These are phyloP conservation scores for Rhodotorula sp. DNA, from an alignment of 1,284 basidiomycete genomes.

Conservation along the genomic window DNA sequence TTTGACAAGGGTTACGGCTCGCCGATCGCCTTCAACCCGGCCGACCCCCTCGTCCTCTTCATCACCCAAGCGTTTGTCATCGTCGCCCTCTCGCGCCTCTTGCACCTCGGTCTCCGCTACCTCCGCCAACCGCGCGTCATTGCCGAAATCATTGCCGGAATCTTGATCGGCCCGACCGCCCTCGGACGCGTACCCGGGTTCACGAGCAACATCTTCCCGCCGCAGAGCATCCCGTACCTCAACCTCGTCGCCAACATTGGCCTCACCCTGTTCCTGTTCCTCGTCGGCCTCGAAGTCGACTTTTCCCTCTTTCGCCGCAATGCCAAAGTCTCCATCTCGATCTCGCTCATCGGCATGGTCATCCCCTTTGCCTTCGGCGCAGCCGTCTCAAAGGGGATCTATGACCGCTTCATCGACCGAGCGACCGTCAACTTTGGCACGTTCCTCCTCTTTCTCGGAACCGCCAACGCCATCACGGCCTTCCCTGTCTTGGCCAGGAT, in stretches of 20 bases:
- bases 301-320: conserved; percentile 59
- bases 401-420: conserved; percentile 70
- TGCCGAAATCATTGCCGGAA: conserved; percentile 52
- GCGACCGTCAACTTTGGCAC: conserved; percentile 66
- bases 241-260: conserved; percentile 90
- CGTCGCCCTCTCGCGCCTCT: conserved; percentile 50
- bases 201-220: conserved; percentile 76
- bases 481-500: conserved; percentile 82
- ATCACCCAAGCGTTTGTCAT: conserved; percentile 47
- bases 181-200: conserved; percentile 78
- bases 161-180: conserved; percentile 46
- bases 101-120: conserved; percentile 47
- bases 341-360: conserved; percentile 64
- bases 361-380: conserved; percentile 83
- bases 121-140: conserved; percentile 51
- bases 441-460: conserved; percentile 91
- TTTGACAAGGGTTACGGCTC: conserved; percentile 28
- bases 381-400: conserved; percentile 74
- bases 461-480: conserved; percentile 49
- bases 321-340: conserved; percentile 47
- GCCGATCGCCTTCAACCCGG: conserved; percentile 20
- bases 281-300: conserved; percentile 87
- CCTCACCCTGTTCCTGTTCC: conserved; percentile 56
- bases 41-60: conserved; percentile 41
- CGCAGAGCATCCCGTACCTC: conserved; percentile 68